These are phyloP conservation scores for Aphanomyces stellatus DNA, from an alignment of 352 stramenopile genomes.

Conservation along the genomic window DNA sequence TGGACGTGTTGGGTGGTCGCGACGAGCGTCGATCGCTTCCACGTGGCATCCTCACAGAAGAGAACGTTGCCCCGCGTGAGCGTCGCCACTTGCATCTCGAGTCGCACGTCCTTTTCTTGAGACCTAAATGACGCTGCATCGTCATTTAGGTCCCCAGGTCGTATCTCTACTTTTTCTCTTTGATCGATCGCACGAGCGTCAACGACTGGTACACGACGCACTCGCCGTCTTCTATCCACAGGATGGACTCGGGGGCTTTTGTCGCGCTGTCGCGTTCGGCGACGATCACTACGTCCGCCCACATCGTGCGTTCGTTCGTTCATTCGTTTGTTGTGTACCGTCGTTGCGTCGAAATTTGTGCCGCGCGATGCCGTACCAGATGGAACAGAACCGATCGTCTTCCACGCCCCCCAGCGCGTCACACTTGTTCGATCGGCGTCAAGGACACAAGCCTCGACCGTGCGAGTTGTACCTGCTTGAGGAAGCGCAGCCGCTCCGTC, in stretches of 20 bases:
- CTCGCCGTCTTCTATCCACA: slow-evolving; percentile 10
- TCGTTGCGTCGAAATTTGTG: slow-evolving; percentile 2
- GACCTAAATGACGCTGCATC: background rate
- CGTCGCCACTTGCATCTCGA: slow-evolving; percentile 12
- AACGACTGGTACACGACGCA: background rate
- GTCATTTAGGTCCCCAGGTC: background rate
- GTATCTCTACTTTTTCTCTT: slow-evolving; percentile 3
- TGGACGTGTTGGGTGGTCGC: background rate
- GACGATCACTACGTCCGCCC: background rate
- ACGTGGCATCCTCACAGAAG: slow-evolving; percentile 13
- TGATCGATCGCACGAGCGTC: background rate
- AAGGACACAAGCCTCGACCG: background rate
- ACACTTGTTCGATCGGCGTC: background rate
- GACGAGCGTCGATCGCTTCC: background rate
- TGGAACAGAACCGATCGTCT: slow-evolving; percentile 8
- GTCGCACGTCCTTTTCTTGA: background rate
- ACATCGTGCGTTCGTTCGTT: background rate
- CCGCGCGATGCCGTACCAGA: slow-evolving; percentile 7
- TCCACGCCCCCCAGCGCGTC: slow-evolving; percentile 11
- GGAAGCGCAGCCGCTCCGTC: slow-evolving; percentile 8
- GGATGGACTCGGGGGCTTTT: background rate
- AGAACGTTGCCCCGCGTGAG: slow-evolving; percentile 2
- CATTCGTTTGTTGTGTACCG: background rate
- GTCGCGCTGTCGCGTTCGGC: background rate
- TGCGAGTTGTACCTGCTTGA: background rate